Conservation (phyloP, 768 basidiomycete genomes). For the Amanita rimosa region DNA sequence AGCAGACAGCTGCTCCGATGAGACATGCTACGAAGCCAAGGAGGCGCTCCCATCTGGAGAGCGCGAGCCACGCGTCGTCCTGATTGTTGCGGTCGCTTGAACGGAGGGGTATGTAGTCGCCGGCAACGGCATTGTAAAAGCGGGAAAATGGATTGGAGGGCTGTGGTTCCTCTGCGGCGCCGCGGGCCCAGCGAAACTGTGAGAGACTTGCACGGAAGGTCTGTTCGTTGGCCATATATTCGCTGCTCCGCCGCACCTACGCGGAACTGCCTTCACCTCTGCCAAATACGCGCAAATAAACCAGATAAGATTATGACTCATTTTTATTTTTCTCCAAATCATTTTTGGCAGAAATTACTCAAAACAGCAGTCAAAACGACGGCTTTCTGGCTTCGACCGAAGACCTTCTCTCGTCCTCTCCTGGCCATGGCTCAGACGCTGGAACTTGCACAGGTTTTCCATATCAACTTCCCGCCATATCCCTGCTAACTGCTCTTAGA, state of each 20-base stretch:
- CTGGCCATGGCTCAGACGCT: constrained; percentile 47
- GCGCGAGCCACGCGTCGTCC: constrained; percentile 90
- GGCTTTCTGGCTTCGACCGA: constrained; percentile 5
- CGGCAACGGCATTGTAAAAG: constrained; percentile 79
- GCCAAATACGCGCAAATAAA: background rate
- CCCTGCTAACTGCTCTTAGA: constrained; percentile 36
- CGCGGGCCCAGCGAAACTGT: constrained; percentile 81
- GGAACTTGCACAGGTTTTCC: constrained; percentile 47
- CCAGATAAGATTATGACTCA: background rate
- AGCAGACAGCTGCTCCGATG: constrained; percentile 86
- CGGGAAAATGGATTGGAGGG: constrained; percentile 66
- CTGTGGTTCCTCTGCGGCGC: constrained; percentile 47
- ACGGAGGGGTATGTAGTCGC: constrained; percentile 81
- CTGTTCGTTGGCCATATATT: constrained; percentile 33
- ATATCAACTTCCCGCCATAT: background rate
- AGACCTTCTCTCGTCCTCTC: constrained; percentile 8
- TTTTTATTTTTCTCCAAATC: background rate
- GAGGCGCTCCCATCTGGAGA: constrained; percentile 90
- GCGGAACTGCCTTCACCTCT: too few species aligned
- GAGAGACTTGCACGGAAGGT: constrained; percentile 65
- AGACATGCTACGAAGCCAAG: constrained; percentile 87
- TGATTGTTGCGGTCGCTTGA: constrained; percentile 79
- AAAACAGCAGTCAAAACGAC: constrained; percentile 6
- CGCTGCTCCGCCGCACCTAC: background rate
- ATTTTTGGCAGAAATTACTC: constrained; percentile 3